These are phyloP conservation scores for Suhomyces sp. DNA, from an alignment of 805 yeast genomes.

Conservation along the genomic window DNA sequence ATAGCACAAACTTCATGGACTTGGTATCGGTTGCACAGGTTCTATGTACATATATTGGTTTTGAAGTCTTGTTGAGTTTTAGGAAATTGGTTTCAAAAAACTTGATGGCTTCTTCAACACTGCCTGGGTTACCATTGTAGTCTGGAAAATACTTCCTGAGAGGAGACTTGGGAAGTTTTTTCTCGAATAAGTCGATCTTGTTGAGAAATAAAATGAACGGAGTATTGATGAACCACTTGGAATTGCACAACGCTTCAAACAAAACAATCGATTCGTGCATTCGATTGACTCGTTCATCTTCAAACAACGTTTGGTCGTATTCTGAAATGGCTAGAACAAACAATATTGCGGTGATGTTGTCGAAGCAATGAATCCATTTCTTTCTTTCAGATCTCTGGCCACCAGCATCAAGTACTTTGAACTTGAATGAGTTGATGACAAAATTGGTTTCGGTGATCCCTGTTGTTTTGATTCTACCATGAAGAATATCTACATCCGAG, in stretches of 20 bases:
- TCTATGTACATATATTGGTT: conserved; percentile 84
- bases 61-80: conserved; percentile 58
- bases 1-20: conserved; percentile 84
- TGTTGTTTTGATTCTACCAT: conserved; percentile 91
- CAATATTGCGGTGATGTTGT: conserved; percentile 80
- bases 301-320: conserved; percentile 88
- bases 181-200: conserved; percentile 78
- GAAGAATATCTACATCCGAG: conserved; percentile 77
- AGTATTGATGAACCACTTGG: conserved; percentile 78
- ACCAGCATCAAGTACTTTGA: conserved; percentile 90
- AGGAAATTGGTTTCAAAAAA: conserved; percentile 71
- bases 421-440: conserved; percentile 56
- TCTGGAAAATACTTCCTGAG: conserved; percentile 75
- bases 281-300: conserved; percentile 84
- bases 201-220: conserved; percentile 88
- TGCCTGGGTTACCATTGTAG: conserved; percentile 59
- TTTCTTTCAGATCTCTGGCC: conserved; percentile 90
- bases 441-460: conserved; percentile 90
- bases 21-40: conserved; percentile 95
- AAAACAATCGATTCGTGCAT: conserved; percentile 86
- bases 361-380: conserved; percentile 95
- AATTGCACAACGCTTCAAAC: conserved; percentile 80
- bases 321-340: conserved; percentile 90
- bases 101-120: conserved; percentile 62
- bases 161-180: conserved; percentile 65